Evolutionary conservation across 805 yeast genomes (phyloP), one percentile per base, ranked within the genome.

Genomic region (Metschnikowia hibisci): DNA sequence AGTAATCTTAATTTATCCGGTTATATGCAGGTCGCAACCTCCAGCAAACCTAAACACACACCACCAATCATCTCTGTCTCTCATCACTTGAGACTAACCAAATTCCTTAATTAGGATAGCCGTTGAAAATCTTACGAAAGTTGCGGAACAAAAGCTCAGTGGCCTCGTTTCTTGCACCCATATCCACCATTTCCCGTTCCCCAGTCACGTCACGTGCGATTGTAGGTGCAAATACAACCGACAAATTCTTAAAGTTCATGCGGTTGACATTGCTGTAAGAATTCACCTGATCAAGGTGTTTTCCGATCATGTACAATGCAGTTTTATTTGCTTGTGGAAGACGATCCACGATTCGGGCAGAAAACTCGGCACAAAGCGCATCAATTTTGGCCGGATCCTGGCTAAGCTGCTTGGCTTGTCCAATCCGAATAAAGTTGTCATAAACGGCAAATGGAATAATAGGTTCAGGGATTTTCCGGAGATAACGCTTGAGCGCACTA

Each of bases 181-280:
- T 87, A 61, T 93, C 98, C 42, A 72, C 57, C 61, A 93, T 78
- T 61, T 93, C 99, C 42, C 82, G 76, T 51, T 84, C 88, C 6
- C 95, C 90, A 32, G 80, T 74, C 46, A 74, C 67, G 55, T 88
- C 96, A 37, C 96, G 74, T 0, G 89, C 83, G 34, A 93, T 66
- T 6, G 96, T 88, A 3, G 99, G 98, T 1, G 96, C 96, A 71
- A 93, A 93, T 6, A 91, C 96, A 34, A 93, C 87, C 0, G 96
- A 82, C 41, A 93, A 65, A 56, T 93, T 89, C 62, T 81, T 81
- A 53, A 77, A 70, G 32, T 77, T 86, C 99, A 93, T 93, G 61
- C 90, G 74, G 60, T 90, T 93, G 34, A 64, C 58, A 10, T 62
- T 62, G 34, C 78, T 71, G 58, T 73, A 70, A 22, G 67, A 61